Conservation (phyloP, 306 rosid species). For the Cucurbita ficifolia region DNA sequence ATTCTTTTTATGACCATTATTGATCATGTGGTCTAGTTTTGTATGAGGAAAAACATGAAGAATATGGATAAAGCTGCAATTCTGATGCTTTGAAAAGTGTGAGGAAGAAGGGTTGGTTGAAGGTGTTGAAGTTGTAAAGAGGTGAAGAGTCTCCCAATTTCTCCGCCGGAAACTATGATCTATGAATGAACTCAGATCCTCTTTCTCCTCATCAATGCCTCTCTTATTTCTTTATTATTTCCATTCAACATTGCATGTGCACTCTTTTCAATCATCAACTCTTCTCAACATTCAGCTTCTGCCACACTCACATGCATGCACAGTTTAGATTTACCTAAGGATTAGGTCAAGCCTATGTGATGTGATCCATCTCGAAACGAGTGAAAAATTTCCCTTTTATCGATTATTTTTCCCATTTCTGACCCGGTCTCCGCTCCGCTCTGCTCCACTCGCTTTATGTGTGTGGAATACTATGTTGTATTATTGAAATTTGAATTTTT, state of each 20-base stretch:
- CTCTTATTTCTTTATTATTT: neutral
- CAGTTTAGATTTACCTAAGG: neutral
- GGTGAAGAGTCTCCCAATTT: neutral
- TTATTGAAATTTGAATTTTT: no score
- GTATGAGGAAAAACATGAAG: neutral
- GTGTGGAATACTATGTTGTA: no score
- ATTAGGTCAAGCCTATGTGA: no score
- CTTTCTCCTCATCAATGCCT: neutral
- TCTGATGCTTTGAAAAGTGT: neutral
- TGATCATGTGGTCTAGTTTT: neutral
- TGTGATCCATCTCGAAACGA: no score
- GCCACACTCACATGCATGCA: constrained; percentile 1
- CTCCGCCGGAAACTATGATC: neutral
- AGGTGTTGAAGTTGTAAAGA: neutral
- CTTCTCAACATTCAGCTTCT: neutral
- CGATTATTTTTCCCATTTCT: no score
- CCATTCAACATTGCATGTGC: neutral
- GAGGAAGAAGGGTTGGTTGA: neutral
- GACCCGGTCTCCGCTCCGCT: no score
- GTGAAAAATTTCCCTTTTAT: no score
- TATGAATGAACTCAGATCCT: neutral
- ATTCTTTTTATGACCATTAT: neutral
- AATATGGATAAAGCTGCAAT: neutral
- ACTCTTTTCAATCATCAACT: neutral
- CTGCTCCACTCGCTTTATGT: no score